These are phyloP conservation scores for Solanum paucissectum DNA, from an alignment of 257 asterid genomes.

Conservation along the genomic window DNA sequence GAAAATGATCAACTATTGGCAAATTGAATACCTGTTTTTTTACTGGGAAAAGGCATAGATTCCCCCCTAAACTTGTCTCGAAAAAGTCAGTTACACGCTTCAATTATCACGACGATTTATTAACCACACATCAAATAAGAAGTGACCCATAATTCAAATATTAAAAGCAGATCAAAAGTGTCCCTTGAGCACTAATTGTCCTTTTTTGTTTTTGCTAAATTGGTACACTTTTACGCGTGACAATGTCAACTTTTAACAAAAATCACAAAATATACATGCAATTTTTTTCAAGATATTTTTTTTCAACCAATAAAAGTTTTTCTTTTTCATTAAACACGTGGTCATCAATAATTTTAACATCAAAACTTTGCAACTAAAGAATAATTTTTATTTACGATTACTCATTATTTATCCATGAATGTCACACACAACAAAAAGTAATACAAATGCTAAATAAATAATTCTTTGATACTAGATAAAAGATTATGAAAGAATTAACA, in stretches of 20 bases:
- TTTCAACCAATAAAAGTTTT: background rate
- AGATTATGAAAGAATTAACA: background rate
- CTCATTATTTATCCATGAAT: background rate
- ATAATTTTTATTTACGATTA: too few relatives aligned
- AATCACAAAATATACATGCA: background rate
- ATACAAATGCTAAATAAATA: background rate
- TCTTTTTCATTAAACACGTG: too few relatives aligned
- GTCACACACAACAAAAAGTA: background rate
- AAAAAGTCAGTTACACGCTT: too few relatives aligned
- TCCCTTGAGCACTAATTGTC: background rate
- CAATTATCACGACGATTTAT: too few relatives aligned
- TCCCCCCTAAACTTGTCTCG: too few relatives aligned
- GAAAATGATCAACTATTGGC: background rate
- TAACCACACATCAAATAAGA: too few relatives aligned
- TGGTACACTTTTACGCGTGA: background rate
- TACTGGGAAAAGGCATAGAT: too few relatives aligned
- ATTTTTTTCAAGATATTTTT: too few relatives aligned
- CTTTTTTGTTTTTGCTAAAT: background rate
- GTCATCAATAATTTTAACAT: background rate
- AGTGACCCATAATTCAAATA: too few relatives aligned
- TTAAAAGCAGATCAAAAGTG: background rate
- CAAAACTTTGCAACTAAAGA: background rate
- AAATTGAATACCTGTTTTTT: background rate
- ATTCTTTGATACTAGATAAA: background rate
- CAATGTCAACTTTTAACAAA: background rate